phyloP scores from a whole-genome alignment of 257 asterid species.

The Fraxinus quadrangulata region DNA sequence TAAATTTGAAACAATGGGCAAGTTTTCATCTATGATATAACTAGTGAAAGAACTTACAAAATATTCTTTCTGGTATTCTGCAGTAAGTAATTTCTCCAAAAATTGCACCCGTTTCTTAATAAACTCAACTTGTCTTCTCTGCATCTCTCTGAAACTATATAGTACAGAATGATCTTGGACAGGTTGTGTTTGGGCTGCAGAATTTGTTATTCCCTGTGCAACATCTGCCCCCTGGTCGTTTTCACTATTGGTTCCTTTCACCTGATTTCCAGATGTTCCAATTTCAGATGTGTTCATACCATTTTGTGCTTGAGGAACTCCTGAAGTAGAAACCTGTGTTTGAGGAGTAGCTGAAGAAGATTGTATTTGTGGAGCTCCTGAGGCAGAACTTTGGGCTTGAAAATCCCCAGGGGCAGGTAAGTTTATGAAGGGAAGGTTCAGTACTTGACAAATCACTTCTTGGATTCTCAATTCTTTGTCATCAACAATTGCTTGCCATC shows the following conservation, averaged over 20 bases:
- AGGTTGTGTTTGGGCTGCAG: constrained; percentile 55
- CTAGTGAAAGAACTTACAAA: constrained; percentile 57
- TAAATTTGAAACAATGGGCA: not conserved
- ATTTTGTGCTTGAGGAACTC: constrained; percentile 45
- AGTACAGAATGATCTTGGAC: constrained; percentile 60
- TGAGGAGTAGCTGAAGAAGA: constrained; percentile 40
- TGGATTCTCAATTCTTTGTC: constrained; percentile 86
- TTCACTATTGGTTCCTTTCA: constrained; percentile 44
- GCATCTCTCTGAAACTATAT: constrained; percentile 84
- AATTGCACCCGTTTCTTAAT: constrained; percentile 91
- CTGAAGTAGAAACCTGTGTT: constrained; percentile 45
- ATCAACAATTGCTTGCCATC: constrained; percentile 97
- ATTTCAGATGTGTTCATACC: constrained; percentile 39
- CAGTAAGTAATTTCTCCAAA: constrained; percentile 77
- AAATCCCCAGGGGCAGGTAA: constrained; percentile 65
- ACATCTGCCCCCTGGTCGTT: constrained; percentile 49
- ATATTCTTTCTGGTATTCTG: constrained; percentile 63
- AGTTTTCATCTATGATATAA: not conserved
- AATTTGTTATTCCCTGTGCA: constrained; percentile 57
- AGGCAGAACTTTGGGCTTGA: constrained; percentile 43
- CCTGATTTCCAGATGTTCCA: constrained; percentile 51
- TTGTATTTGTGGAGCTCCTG: constrained; percentile 51
- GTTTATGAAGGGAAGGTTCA: constrained; percentile 60
- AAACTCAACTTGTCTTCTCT: constrained; percentile 87
- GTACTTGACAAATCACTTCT: constrained; percentile 88